Evolutionary conservation across 805 yeast genomes (phyloP).

Genomic region (Nematodospora valgi): DNA sequence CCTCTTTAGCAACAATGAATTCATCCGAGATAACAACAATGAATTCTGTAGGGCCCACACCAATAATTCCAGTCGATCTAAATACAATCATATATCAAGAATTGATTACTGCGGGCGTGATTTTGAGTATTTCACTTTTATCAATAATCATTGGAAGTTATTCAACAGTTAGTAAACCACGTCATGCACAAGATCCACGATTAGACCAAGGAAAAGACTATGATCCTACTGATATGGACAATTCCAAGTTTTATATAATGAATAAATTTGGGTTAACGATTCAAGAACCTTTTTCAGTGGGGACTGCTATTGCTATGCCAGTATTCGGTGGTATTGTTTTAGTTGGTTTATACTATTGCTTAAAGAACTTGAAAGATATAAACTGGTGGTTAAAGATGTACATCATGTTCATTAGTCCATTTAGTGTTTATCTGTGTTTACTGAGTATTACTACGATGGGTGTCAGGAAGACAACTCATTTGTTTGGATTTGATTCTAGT

Average conservation of each 20-base stretch:
- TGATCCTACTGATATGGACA: conserved; percentile 25
- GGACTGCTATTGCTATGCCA: conserved; percentile 32
- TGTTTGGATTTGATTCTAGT: conserved; percentile 20
- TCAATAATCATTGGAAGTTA: conserved; percentile 17
- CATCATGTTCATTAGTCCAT: conserved; percentile 28
- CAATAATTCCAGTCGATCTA: not conserved
- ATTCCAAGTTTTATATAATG: conserved; percentile 10
- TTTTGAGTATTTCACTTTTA: conserved; percentile 23
- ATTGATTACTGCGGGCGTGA: not conserved
- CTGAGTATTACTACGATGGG: conserved; percentile 20
- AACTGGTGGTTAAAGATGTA: conserved; percentile 31
- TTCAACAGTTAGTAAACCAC: conserved; percentile 22
- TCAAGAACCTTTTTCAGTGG: conserved; percentile 5
- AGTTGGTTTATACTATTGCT: conserved; percentile 32
- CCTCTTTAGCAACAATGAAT: too few species aligned
- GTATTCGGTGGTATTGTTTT: conserved; percentile 40
- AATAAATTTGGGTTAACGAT: conserved; percentile 10
- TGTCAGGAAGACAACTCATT: conserved; percentile 24
- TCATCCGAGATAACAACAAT: too few species aligned
- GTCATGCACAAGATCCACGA: conserved; percentile 20
- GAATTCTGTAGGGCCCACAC: too few species aligned
- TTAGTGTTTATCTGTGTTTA: conserved; percentile 28
- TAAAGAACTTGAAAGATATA: conserved; percentile 31
- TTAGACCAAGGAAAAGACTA: conserved; percentile 12
- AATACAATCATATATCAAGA: not conserved